Evolutionary conservation across 441 rosid genomes (phyloP), one percentile per base, ranked within the genome.

Genomic region (Manihot esculenta): DNA sequence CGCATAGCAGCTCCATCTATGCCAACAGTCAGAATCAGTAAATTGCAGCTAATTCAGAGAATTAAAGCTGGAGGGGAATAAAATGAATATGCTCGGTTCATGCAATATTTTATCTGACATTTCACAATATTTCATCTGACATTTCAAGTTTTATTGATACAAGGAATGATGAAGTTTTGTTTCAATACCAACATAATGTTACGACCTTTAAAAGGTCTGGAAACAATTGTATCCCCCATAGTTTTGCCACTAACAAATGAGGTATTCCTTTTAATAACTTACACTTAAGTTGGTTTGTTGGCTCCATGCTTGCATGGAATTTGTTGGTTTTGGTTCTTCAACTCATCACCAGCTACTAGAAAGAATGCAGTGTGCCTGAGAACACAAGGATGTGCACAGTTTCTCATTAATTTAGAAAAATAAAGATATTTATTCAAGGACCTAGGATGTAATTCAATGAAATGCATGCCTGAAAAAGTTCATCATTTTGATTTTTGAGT

Each of bases 281-380:
- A 82, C 30, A 66, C 65, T 56, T 86, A 77, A 63, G 82, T 64
- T 74, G 84, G 70, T 73, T 86, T 83, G 72, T 69, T 72, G 62
- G 76, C 72, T 0, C n/a, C n/a, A n/a, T n/a, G n/a, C 81, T 88
- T 89, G 65, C 92, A 90, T 23, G 83, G 82, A 66, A 72, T 72
- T 74, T 58, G 82, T 57, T 78, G 83, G 67, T 73, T 83, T 74
- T 82, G 88, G 68, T 80, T 82, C 86, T 93, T 87, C 87, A 93
- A 68, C 77, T 93, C 93, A 72, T 93, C 83, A 47, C 97, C 98
- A 55, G 98, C 98, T 75, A 93, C 98, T 50, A 93, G 96, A 81
- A 93, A 93, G 85, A 88, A 93, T 1, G 98, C 96, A 1, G 98
- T 93, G 80, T 93, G 98, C 87, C 98, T 91, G 84, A 68, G 81